Conservation (phyloP, 2,329 filamentous ascomycete genomes). For the Aspergillus sp. region DNA sequence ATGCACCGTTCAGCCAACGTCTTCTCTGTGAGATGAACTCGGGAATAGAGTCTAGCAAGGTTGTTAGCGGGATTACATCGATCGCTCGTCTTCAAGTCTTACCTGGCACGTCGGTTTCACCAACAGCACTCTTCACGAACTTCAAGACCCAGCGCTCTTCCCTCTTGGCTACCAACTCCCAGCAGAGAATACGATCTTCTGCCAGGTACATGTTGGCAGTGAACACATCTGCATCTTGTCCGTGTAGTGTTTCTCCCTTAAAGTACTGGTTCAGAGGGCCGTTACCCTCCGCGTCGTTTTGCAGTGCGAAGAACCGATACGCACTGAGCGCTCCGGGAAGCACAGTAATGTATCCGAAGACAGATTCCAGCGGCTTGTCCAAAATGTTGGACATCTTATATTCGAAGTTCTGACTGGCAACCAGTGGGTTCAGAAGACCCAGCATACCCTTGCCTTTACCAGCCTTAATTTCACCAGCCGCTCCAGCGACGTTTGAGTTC, state of each 20-base stretch:
- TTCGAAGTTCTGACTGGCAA: conserved; percentile 97
- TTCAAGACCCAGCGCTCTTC: conserved; percentile 96
- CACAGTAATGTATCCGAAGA: conserved; percentile 98
- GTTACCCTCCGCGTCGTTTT: conserved; percentile 94
- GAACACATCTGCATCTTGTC: conserved; percentile 94
- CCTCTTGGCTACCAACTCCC: conserved; percentile 93
- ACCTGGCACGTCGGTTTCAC: conserved; percentile 97
- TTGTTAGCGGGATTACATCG: conserved; percentile 2
- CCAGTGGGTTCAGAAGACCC: conserved; percentile 86
- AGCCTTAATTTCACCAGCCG: conserved; percentile 95
- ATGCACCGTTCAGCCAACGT: conserved; percentile 97
- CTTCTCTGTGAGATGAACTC: conserved; percentile 97
- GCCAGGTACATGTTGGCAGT: conserved; percentile 99
- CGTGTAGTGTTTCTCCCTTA: conserved; percentile 96
- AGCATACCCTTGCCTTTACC: conserved; percentile 85
- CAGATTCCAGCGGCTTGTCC: conserved; percentile 94
- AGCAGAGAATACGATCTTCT: conserved; percentile 97
- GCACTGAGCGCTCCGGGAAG: conserved; percentile 91
- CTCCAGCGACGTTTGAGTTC: conserved; percentile 94
- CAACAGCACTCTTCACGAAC: conserved; percentile 94
- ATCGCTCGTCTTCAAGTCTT: conserved; percentile 23
- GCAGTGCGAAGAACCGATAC: conserved; percentile 91
- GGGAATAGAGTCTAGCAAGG: conserved; percentile 73
- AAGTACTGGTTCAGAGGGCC: conserved; percentile 97
- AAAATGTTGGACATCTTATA: conserved; percentile 99